Evolutionary conservation across 2,329 filamentous ascomycete genomes (phyloP).

Genomic region (Gremmenia infestans): DNA sequence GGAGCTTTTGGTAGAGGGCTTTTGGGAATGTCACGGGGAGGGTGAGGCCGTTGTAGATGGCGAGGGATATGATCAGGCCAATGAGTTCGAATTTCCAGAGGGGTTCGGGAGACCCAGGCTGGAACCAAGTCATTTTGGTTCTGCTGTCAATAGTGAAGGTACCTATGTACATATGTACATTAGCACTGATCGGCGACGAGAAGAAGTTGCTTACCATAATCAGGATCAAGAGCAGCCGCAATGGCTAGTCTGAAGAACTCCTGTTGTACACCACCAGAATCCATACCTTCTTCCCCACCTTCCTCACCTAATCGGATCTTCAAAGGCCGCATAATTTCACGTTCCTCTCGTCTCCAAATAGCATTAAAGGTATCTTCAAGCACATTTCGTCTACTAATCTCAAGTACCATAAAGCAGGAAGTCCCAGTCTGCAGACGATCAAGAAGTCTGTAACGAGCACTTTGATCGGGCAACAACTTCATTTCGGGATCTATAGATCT

Average conservation of each 20-base stretch:
- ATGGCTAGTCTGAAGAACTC: conserved; percentile 90
- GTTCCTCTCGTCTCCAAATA: conserved; percentile 78
- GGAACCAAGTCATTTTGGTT: conserved; percentile 83
- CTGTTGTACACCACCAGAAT: conserved; percentile 92
- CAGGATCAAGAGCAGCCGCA: conserved; percentile 70
- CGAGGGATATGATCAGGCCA: conserved; percentile 81
- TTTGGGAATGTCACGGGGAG: conserved; percentile 85
- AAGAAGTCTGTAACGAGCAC: conserved; percentile 57
- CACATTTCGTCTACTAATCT: conserved; percentile 62
- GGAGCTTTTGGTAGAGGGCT: conserved; percentile 75
- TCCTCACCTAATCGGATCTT: conserved; percentile 85
- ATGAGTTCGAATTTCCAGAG: conserved; percentile 88
- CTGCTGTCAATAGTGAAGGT: conserved; percentile 73
- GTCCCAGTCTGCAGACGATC: conserved; percentile 62
- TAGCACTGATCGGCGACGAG: conserved; percentile 2
- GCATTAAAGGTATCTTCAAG: conserved; percentile 77
- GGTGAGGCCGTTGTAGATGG: conserved; percentile 88
- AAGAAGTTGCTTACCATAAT: conserved; percentile 51
- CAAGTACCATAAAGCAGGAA: conserved; percentile 65
- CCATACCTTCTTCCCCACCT: conserved; percentile 79
- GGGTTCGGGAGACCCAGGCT: conserved; percentile 74
- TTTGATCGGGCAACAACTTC: conserved; percentile 49
- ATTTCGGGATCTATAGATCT: conserved; percentile 47
- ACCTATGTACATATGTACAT: conserved; percentile 35
- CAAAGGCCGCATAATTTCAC: conserved; percentile 77